Evolutionary conservation across 495 filamentous ascomycete genomes (phyloP).

Genomic region (Bacidia rubella): DNA sequence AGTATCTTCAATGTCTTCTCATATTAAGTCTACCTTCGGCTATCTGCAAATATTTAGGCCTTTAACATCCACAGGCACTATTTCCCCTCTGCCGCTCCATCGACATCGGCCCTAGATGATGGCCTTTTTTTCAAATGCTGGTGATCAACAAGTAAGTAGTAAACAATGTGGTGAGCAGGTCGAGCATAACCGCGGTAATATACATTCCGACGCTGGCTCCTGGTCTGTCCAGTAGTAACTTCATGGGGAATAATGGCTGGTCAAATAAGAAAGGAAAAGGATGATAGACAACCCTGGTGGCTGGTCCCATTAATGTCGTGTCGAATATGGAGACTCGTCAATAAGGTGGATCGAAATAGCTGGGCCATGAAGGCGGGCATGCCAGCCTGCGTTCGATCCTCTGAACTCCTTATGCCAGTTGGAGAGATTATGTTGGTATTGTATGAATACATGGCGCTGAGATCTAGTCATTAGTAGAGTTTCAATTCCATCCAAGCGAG

Average conservation of each 20-base stretch:
- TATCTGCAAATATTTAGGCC: neutral
- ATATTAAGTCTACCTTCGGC: neutral
- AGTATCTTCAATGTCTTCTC: no score
- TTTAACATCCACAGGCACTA: neutral
- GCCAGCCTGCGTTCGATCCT: neutral
- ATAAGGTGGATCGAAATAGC: neutral
- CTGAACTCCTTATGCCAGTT: neutral
- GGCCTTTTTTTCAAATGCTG: neutral
- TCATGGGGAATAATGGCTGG: neutral
- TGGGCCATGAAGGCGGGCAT: neutral
- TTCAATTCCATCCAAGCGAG: conserved; percentile 93
- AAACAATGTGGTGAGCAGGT: neutral
- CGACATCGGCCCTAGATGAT: neutral
- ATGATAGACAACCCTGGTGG: neutral
- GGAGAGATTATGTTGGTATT: neutral
- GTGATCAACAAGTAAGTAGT: neutral
- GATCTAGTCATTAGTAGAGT: neutral
- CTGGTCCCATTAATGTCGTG: neutral
- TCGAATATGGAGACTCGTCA: neutral
- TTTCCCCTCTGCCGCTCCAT: neutral
- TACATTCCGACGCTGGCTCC: neutral
- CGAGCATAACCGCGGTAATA: neutral
- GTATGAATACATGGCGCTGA: no score
- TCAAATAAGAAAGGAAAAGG: neutral
- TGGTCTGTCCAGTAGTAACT: neutral